Evolutionary conservation across 2,329 filamentous ascomycete species (phyloP).

Genomic region (Alternaria sp.): DNA sequence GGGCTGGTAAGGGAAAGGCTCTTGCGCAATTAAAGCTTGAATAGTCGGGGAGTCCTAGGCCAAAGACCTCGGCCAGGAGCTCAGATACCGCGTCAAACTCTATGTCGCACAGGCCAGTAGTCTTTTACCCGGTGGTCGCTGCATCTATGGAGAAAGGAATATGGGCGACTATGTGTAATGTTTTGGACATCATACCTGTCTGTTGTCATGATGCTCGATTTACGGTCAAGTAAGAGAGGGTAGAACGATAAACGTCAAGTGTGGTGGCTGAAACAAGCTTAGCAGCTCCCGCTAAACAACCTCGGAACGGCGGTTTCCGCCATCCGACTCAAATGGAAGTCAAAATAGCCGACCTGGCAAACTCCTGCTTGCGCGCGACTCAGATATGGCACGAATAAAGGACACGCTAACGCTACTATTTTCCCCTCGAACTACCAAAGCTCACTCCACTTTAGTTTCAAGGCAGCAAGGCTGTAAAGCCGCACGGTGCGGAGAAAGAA

Average conservation of each 20-base stretch:
- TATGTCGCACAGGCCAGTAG: not conserved
- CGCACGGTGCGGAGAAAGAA: not conserved
- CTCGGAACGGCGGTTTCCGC: not conserved
- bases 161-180: not conserved
- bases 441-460: conserved; percentile 1
- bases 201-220: not conserved
- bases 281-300: not conserved
- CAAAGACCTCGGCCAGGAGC: not conserved
- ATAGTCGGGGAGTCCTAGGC: conserved; percentile 3
- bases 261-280: conserved; percentile 5
- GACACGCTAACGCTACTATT: conserved; percentile 1
- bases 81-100: not conserved
- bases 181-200: not conserved
- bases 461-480: not conserved
- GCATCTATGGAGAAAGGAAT: not conserved
- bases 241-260: not conserved
- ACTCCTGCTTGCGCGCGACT: conserved; percentile 1
- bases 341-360: not conserved
- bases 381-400: not conserved
- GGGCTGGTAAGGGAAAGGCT: not conserved
- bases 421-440: not conserved
- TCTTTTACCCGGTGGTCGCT: not conserved
- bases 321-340: not conserved
- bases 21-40: conserved; percentile 4
- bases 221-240: not conserved